Evolutionary conservation across 1,284 basidiomycete genomes (phyloP), one percentile per base, ranked within the genome.

Genomic region (Neotropicomus parvogracilis): DNA sequence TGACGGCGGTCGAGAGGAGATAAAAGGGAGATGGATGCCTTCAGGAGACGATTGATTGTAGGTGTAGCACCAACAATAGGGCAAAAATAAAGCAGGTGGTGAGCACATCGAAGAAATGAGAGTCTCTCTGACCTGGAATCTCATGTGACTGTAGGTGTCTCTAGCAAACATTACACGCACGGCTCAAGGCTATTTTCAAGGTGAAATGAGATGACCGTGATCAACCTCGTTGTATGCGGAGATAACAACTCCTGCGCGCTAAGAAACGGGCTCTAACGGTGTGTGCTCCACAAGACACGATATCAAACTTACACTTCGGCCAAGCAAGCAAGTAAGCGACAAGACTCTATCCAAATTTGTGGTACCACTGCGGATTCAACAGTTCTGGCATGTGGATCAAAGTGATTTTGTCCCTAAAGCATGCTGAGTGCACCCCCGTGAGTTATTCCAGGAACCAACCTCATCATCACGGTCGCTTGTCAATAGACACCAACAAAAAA

Each of bases 341-440:
- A 84, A 12, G 76, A 80, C 10, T 75, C 54, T 47, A 58, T 59
- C 75, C 78, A 80, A 26, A 88, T 73, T 8, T 72, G 64, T 9
- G 84, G 77, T 11, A 81, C 64, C 16, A 73, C 64, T 11, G 79
- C 67, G 2, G 71, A 59, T 65, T 88, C 85, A 62, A 85, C 72
- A 3, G 69, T 64, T 16, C 77, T 77, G 6, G 74, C 60, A 16
- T 67, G 64, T 24, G 72, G 65, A 55, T 88, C 83, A 3, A 75
- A 48, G 54, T 77, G 70, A 14, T 67, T 68, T 49, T 76, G 71
- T 9, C 63, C 59, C 83, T 87, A 38, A 36, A 46, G 33, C 12
- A 19, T 24, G 14, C 12, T 57, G 14, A 57, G 39, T 17, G 21
- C 12, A 46, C 8, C 41, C 47, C 37, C 49, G 45, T 49, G 17